Evolutionary conservation across 2,329 filamentous ascomycete species (phyloP), one percentile per base, ranked within the genome.

Genomic region (Purpureocillium takamizusanense): DNA sequence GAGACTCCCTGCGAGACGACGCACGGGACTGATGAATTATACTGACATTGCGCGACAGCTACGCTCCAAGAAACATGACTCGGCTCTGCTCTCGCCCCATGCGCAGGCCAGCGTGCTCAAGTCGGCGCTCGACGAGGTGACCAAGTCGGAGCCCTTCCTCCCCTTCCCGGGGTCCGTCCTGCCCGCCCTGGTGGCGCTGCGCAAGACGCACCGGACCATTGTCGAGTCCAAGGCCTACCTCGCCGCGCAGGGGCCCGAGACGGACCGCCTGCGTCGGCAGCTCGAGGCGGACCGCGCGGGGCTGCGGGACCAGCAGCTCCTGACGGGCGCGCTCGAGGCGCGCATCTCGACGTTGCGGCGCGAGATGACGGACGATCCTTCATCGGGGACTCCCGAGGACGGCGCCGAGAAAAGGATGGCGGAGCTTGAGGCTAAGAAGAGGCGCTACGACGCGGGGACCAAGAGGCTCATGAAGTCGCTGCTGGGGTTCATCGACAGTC

Each of bases 151-250:
- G 37, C 80, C 82, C 8, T 77, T 78, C 48, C 63, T 90, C 16
- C 85, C 86, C 3, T 67, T 70, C 17, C 64, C 76, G 9, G 75
- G 72, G 36, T 90, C 86, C 15, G 68, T 81, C 6, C 60, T 92
- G 7, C 83, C 85, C 4, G 76, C 80, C 7, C 66, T 94, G 4
- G 56, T 92, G 31, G 84, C 86, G 6, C 61, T 87, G 38, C 78
- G 82, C 37, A 78, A 74, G 49, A 79, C 81, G 3, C 72, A 81
- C 41, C 68, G 73, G 40, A 78, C 78, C 13, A 73, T 84, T 35
- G 59, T 69, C 42, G 79, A 86, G 47, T 82, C 79, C 14, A 78
- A 75, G 46, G 61, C 65, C 15, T 78, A 78, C 38, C 67, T 86
- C 11, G 53, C 57, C 4, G 56, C 63, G 4, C 70, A 72, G 28